phyloP scores from a whole-genome alignment of 2,329 filamentous ascomycete species.

The Aspergillus viridinutans region DNA sequence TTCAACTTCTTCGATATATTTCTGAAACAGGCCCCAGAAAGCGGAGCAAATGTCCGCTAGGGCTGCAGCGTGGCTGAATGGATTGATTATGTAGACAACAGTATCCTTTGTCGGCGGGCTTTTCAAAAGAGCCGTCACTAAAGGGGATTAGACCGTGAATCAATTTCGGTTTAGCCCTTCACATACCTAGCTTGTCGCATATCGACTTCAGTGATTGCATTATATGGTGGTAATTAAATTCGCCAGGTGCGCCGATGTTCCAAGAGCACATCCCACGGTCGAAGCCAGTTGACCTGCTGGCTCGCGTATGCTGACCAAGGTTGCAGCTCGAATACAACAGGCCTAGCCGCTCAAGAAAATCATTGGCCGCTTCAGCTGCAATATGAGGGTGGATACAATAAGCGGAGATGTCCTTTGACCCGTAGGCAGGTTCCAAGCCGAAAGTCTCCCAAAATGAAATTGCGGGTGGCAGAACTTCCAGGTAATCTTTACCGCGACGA shows the following conservation, averaged over 20 bases:
- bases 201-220: constrained; percentile 32
- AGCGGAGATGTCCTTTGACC: constrained; percentile 54
- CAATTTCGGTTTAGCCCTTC: neutral
- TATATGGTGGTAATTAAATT: constrained; percentile 27
- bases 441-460: constrained; percentile 60
- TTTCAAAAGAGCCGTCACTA: constrained; percentile 34
- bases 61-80: constrained; percentile 46
- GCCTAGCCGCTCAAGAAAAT: constrained; percentile 51
- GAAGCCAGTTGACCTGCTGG: constrained; percentile 38
- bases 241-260: constrained; percentile 24
- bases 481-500: constrained; percentile 48
- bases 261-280: constrained; percentile 37
- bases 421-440: constrained; percentile 53
- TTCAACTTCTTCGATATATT: constrained; percentile 43
- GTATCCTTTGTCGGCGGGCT: constrained; percentile 34
- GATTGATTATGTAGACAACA: constrained; percentile 57
- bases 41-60: constrained; percentile 52
- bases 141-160: constrained; percentile 5
- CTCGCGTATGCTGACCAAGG: constrained; percentile 49
- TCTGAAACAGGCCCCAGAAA: constrained; percentile 55
- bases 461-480: constrained; percentile 55
- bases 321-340: constrained; percentile 55
- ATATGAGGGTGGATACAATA: constrained; percentile 55
- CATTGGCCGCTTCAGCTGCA: constrained; percentile 44
- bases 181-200: constrained; percentile 37